Evolutionary conservation across 83 land plant species (phyloP).

Genomic region (Picea abies): DNA sequence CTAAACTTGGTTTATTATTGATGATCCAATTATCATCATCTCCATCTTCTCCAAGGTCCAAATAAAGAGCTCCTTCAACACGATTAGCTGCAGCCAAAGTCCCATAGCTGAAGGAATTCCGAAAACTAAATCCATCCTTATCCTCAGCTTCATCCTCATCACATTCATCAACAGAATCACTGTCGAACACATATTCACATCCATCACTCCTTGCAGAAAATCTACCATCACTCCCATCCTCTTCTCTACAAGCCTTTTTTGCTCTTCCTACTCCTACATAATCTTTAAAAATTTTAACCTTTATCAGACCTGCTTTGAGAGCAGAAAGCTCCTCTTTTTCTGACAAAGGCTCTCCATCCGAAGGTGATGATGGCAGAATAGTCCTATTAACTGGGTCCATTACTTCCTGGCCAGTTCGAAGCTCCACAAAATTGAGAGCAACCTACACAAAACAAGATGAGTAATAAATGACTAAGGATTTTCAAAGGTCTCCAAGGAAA

Average conservation of each 20-base stretch:
- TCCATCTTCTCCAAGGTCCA: constrained; percentile 27
- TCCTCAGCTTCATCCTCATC: not conserved
- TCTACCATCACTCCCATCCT: constrained; percentile 42
- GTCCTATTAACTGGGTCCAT: constrained; percentile 34
- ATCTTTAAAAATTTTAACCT: constrained; percentile 50
- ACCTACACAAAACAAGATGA: constrained; percentile 25
- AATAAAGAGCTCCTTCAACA: constrained; percentile 34
- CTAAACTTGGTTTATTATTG: constrained; percentile 42
- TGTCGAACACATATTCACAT: constrained; percentile 37
- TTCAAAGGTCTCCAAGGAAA: not conserved
- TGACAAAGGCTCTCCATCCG: constrained; percentile 29
- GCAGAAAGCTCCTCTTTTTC: constrained; percentile 71
- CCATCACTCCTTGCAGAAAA: constrained; percentile 46
- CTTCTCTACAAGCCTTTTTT: constrained; percentile 45
- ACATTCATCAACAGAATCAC: constrained; percentile 36
- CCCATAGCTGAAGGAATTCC: constrained; percentile 60
- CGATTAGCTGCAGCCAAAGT: constrained; percentile 50
- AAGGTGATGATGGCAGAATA: constrained; percentile 26
- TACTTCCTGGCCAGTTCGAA: constrained; percentile 34
- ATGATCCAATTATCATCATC: constrained; percentile 56
- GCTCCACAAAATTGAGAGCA: constrained; percentile 46
- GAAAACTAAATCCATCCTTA: constrained; percentile 19
- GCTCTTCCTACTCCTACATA: constrained; percentile 40
- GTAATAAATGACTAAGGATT: not conserved
- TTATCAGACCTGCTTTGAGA: constrained; percentile 58